Evolutionary conservation across 345 rosid species (phyloP).

Genomic region (Melastoma malabathricum): DNA sequence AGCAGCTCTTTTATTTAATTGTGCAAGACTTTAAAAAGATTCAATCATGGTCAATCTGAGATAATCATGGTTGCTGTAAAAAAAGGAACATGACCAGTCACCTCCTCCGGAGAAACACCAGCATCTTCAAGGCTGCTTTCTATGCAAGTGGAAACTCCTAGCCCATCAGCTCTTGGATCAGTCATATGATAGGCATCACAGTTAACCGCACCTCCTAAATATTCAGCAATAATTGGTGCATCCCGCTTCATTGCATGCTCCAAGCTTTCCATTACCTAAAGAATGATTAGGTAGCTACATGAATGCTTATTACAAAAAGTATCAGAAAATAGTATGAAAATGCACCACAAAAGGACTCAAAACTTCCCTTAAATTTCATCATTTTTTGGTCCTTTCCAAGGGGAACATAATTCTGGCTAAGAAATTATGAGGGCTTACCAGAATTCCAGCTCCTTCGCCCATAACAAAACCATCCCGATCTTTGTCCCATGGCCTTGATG

Average conservation of each 20-base stretch:
- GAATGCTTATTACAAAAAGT: not conserved
- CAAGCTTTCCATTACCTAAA: constrained; percentile 93
- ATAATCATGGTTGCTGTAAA: no score
- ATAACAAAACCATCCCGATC: constrained; percentile 91
- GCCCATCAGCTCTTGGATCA: constrained; percentile 98
- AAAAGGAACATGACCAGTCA: constrained; percentile 6
- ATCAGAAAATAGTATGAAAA: not conserved
- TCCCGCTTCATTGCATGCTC: constrained; percentile 96
- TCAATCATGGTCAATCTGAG: no score
- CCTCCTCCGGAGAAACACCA: constrained; percentile 98
- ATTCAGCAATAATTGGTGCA: constrained; percentile 92
- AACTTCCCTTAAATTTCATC: no score
- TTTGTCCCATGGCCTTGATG: constrained; percentile 98
- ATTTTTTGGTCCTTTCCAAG: no score
- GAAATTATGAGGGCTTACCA: constrained; percentile 47
- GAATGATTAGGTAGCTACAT: not conserved
- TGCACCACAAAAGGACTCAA: no score
- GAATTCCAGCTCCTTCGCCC: constrained; percentile 97
- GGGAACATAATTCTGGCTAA: not conserved
- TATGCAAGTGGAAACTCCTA: constrained; percentile 96
- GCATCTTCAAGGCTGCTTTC: constrained; percentile 96
- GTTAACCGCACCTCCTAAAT: constrained; percentile 94
- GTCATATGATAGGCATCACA: constrained; percentile 99
- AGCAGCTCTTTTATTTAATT: no score
- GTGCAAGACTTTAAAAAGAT: no score